Conservation (phyloP, 2,329 filamentous ascomycete species). For the Alternaria sp. region DNA sequence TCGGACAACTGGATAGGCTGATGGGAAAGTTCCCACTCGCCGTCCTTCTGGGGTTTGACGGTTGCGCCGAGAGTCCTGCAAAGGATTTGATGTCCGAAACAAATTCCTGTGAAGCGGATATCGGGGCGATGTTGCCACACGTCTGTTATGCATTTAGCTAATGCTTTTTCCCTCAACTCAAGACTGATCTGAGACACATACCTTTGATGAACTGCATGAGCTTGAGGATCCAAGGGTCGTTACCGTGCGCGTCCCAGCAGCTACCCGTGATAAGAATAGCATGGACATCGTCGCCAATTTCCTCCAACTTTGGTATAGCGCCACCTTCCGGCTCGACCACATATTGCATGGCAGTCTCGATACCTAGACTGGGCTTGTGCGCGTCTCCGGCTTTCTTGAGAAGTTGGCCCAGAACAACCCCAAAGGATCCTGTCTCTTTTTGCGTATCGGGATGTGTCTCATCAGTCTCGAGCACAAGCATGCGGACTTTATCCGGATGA, state of each 20-base stretch:
- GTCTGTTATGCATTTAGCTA: slow-evolving; percentile 38
- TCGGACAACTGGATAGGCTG: slow-evolving; percentile 50
- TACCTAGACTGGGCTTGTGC: slow-evolving; percentile 61
- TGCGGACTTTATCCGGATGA: slow-evolving; percentile 47
- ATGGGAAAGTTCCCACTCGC: slow-evolving; percentile 57
- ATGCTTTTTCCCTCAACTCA: neutral
- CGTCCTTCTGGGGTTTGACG: slow-evolving; percentile 46
- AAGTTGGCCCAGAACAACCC: slow-evolving; percentile 59
- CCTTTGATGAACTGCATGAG: slow-evolving; percentile 55
- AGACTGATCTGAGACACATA: slow-evolving; percentile 21
- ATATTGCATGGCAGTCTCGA: slow-evolving; percentile 63
- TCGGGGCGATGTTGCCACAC: slow-evolving; percentile 60
- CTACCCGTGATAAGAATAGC: slow-evolving; percentile 57
- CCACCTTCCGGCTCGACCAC: slow-evolving; percentile 54
- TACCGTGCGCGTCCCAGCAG: slow-evolving; percentile 56
- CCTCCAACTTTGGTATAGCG: slow-evolving; percentile 54
- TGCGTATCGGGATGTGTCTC: slow-evolving; percentile 60
- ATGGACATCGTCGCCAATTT: slow-evolving; percentile 54
- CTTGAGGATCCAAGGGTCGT: slow-evolving; percentile 53
- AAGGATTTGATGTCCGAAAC: slow-evolving; percentile 58
- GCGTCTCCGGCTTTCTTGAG: slow-evolving; percentile 59
- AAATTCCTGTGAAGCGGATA: slow-evolving; percentile 58
- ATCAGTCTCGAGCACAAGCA: slow-evolving; percentile 66
- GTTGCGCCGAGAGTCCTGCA: slow-evolving; percentile 52
- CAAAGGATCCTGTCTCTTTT: slow-evolving; percentile 59